Percentiles rank a stretch among this genome's conserved stretches.
Evolutionary conservation across 106 monocot genomes (phyloP).

Genomic region (Dioscorea zingiberensis): DNA sequence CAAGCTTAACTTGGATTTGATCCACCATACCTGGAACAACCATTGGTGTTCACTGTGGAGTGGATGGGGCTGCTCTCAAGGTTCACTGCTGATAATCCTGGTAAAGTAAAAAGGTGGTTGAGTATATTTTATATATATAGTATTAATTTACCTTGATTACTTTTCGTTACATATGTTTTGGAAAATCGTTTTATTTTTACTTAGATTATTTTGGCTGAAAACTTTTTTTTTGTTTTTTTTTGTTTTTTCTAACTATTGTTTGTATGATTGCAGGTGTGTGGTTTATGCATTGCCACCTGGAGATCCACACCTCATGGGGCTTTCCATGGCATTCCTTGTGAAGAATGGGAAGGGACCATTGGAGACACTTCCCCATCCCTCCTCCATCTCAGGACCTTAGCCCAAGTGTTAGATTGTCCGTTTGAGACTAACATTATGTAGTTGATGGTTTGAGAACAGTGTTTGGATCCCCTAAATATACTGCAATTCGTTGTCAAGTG

Average conservation of each 20-base stretch:
- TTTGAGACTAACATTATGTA: not conserved
- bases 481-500: too few species aligned
- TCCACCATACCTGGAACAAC: constrained; percentile 41
- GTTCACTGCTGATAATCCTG: constrained; percentile 49
- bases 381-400: constrained; percentile 45
- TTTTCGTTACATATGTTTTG: not conserved
- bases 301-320: constrained; percentile 43
- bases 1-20: constrained; percentile 31
- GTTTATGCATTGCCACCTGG: constrained; percentile 60
- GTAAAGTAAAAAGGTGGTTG: not conserved
- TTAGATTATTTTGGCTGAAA: too few species aligned
- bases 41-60: constrained; percentile 35
- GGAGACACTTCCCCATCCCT: constrained; percentile 52
- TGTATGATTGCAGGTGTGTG: constrained; percentile 30
- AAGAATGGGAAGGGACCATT: constrained; percentile 44
- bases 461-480: not conserved
- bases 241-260: not conserved
- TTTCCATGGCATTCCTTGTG: constrained; percentile 43
- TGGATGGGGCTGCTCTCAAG: constrained; percentile 49
- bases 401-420: constrained; percentile 23
- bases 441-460: not conserved
- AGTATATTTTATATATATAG: not conserved
- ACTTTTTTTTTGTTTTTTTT: not conserved
- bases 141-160: not conserved
- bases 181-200: too few species aligned